Evolutionary conservation across 2,329 filamentous ascomycete species (phyloP).

Genomic region (Pseudogymnoascus sp.): DNA sequence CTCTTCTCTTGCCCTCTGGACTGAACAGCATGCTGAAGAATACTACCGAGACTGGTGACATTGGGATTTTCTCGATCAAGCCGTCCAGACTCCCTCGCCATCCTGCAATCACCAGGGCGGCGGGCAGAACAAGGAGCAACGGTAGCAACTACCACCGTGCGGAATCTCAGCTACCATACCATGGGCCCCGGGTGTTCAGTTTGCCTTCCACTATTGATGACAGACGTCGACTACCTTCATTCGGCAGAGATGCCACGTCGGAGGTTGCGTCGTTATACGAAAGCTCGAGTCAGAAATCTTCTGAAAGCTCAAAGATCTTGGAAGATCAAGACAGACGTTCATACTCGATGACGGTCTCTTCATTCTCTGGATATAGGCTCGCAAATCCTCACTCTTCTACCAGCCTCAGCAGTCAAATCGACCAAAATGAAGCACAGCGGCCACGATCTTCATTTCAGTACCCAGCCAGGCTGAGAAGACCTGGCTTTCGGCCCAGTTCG

Average conservation of each 20-base stretch:
- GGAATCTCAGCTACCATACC: slow-evolving; percentile 10
- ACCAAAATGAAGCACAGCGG: slow-evolving; percentile 38
- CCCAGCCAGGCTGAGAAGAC: slow-evolving; percentile 48
- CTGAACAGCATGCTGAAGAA: slow-evolving; percentile 60
- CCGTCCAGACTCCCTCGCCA: slow-evolving; percentile 28
- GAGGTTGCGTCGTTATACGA: slow-evolving; percentile 51
- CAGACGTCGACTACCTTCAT: slow-evolving; percentile 39
- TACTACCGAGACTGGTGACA: slow-evolving; percentile 59
- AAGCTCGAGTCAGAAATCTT: slow-evolving; percentile 41
- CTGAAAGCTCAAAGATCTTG: slow-evolving; percentile 35
- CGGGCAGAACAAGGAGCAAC: slow-evolving; percentile 17
- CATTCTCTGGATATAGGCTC: slow-evolving; percentile 37
- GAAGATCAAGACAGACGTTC: slow-evolving; percentile 42
- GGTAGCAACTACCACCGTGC: slow-evolving; percentile 10
- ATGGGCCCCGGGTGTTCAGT: slow-evolving; percentile 18
- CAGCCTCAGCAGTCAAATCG: slow-evolving; percentile 42
- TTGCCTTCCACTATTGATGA: slow-evolving; percentile 34
- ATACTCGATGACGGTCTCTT: slow-evolving; percentile 47
- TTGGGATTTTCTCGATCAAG: slow-evolving; percentile 52
- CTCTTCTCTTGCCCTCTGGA: slow-evolving; percentile 43
- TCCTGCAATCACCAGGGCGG: slow-evolving; percentile 18
- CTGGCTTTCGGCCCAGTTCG: slow-evolving; percentile 34
- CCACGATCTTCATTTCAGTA: slow-evolving; percentile 53
- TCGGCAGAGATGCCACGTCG: slow-evolving; percentile 40
- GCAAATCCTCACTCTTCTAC: slow-evolving; percentile 41